Base-by-base conservation (phyloP, 345 rosid genomes). In the Eucalyptus leucophloia region DNA sequence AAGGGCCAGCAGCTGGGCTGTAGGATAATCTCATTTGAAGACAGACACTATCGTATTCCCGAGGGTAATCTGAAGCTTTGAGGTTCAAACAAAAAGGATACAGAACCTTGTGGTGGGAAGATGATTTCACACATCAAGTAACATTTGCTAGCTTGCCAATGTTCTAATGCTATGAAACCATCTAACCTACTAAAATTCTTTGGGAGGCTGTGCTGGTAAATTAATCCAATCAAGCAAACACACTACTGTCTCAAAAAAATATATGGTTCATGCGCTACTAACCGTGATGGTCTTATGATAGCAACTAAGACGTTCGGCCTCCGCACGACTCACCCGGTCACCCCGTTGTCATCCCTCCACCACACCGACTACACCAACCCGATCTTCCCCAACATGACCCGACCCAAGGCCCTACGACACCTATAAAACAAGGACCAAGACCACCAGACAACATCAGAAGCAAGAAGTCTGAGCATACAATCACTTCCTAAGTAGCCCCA, bases 1-100 rank as follows among this genome's bases (percentile, higher is more conserved):
- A 94, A 89, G 95, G 89, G 72, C 93, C 96, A 89, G 99, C 99
- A 23, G 95, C 96, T 7, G 98, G 98, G 90, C 99, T 94, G 92
- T 96, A 97, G 14, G 98, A 98, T 50, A 98, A 90, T 93, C 99
- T 95, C 99, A 98, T 97, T 90, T 96, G 99, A 65, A 98, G 97
- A 92, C 93, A 97, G 34, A 92, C 96, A n/a, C 97, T 98, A 89
- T 97, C 99, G 67, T 94, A 96, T 88, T 94, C 98, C 90, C 92
- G 94, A 30, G 97, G 99, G 92, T 95, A 94, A 89, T 93, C 97
- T 88, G 99, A 96, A n/a, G 98, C 98, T 96, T 99, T 98, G 94
- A 34, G 34, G 88, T 91, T 88, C 86, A 42, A 82, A 14, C 45
- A n/a, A 51, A 12, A 49, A 12, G 17, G 23, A 53, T 53, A 19